A percentile compares a stretch with the other conserved stretches of the same genome.
phyloP scores from a whole-genome alignment of 1,284 basidiomycete species.

The Ustilago xerochloae region DNA sequence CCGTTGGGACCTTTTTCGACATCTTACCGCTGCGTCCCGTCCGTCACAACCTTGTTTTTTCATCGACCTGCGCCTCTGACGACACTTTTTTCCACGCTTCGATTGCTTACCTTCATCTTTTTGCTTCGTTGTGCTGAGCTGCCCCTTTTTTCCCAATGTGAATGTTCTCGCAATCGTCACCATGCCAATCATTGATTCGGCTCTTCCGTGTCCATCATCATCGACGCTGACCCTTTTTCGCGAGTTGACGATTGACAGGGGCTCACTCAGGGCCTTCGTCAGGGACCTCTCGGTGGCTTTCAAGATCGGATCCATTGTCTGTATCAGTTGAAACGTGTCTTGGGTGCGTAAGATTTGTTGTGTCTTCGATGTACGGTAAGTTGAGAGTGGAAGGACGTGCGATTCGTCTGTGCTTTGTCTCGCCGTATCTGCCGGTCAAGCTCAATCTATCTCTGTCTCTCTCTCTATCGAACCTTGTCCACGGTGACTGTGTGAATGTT shows the following conservation, averaged over 20 bases:
- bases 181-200: not conserved
- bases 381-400: no score
- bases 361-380: no score
- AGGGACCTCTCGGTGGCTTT: not conserved
- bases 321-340: no score
- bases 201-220: not conserved
- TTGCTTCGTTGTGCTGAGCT: not conserved
- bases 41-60: not conserved
- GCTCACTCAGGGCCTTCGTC: not conserved
- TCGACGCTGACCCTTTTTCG: not conserved
- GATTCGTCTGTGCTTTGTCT: no score
- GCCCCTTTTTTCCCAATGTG: not conserved
- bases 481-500: no score
- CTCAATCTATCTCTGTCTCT: no score
- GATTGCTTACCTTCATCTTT: no score
- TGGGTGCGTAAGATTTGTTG: no score
- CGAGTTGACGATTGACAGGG: not conserved
- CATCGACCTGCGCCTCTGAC: slow-evolving; percentile 10
- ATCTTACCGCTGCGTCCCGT: not conserved
- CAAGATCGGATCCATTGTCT: no score
- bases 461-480: no score
- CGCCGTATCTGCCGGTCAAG: no score
- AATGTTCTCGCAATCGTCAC: not conserved
- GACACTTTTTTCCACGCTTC: no score
- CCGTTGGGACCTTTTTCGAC: not conserved